Evolutionary conservation across 306 rosid genomes (phyloP).

Genomic region (Quercus ilex): DNA sequence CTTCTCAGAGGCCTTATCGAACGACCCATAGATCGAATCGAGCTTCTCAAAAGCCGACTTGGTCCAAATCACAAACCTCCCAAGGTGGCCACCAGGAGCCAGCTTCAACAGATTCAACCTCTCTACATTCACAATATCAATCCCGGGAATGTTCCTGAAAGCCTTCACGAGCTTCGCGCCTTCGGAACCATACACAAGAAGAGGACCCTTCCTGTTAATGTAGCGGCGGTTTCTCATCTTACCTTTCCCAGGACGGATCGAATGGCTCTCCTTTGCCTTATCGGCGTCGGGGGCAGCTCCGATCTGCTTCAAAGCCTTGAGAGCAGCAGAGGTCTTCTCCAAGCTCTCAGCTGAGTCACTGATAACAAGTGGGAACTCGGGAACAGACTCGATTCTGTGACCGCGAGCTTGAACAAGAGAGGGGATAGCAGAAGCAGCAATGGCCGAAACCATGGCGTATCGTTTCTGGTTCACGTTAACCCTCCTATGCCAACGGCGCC

Average conservation of each 20-base stretch:
- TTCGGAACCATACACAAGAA: slow-evolving; percentile 69
- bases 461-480: slow-evolving; percentile 80
- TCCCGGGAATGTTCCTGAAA: slow-evolving; percentile 71
- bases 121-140: slow-evolving; percentile 70
- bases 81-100: slow-evolving; percentile 89
- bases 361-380: slow-evolving; percentile 70
- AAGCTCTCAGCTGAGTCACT: slow-evolving; percentile 70
- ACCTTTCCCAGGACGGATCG: slow-evolving; percentile 78
- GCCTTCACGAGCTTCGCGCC: slow-evolving; percentile 84
- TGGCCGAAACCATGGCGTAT: slow-evolving; percentile 80
- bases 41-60: slow-evolving; percentile 82
- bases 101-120: slow-evolving; percentile 68
- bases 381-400: slow-evolving; percentile 66
- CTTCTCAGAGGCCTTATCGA: slow-evolving; percentile 69
- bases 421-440: slow-evolving; percentile 76
- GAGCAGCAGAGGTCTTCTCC: slow-evolving; percentile 69
- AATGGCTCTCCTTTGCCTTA: slow-evolving; percentile 70
- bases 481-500: slow-evolving; percentile 93
- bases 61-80: slow-evolving; percentile 83
- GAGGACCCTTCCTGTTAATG: slow-evolving; percentile 69
- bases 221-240: slow-evolving; percentile 82
- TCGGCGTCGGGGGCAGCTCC: slow-evolving; percentile 70
- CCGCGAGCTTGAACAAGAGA: slow-evolving; percentile 76
- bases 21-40: slow-evolving; percentile 76
- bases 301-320: slow-evolving; percentile 60